Percentiles rank a stretch among this genome's conserved stretches.
Evolutionary conservation across 106 monocot species (phyloP).

Genomic region (Phalaenopsis equestris): DNA sequence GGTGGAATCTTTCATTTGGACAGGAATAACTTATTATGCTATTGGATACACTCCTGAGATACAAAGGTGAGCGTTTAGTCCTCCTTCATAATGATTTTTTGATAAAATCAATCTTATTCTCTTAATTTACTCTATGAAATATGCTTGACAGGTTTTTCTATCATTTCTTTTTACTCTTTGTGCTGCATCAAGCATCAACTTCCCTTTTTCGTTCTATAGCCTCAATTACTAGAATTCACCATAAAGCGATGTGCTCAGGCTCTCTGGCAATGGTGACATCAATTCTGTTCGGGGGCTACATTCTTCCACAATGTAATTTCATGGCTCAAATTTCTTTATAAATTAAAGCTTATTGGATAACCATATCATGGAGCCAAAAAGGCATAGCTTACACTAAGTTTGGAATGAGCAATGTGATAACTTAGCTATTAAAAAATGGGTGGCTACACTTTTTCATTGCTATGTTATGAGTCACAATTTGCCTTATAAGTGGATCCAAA

Average conservation of each 20-base stretch:
- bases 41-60: conserved; percentile 33
- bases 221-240: conserved; percentile 3
- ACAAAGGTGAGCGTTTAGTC: conserved; percentile 7
- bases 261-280: not conserved
- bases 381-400: not conserved
- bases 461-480: too few relatives aligned
- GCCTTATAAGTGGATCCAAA: too few relatives aligned
- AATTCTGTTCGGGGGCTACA: conserved; percentile 16
- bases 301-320: conserved; percentile 13
- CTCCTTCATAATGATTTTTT: too few relatives aligned
- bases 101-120: too few relatives aligned
- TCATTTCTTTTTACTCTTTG: conserved; percentile 14
- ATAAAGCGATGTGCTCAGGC: not conserved
- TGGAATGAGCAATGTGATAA: not conserved
- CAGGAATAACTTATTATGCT: conserved; percentile 33
- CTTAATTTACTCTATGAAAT: not conserved
- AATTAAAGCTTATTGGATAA: not conserved
- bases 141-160: conserved; percentile 9
- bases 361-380: not conserved
- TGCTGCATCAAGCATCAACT: conserved; percentile 21
- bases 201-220: conserved; percentile 16
- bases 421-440: not conserved
- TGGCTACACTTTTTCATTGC: not conserved
- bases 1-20: conserved; percentile 38
- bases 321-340: not conserved